These are phyloP conservation scores for Scutellaria barbata DNA, from an alignment of 257 asterid genomes.

Conservation along the genomic window DNA sequence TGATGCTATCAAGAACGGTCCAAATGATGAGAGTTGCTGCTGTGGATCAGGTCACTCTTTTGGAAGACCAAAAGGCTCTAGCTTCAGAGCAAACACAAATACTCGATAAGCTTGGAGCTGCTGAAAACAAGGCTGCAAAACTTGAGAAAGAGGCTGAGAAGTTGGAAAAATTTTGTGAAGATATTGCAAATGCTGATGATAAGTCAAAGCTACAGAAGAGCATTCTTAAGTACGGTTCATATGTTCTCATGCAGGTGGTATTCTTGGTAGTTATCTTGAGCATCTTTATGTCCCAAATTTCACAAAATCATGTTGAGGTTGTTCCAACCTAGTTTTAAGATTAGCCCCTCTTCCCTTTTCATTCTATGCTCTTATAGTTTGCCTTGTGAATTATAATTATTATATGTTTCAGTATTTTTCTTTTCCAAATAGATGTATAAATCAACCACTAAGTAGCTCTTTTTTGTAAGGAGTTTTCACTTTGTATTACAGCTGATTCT, in stretches of 20 bases:
- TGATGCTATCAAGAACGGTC: conserved; percentile 52
- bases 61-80: conserved; percentile 56
- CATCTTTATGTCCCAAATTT: conserved; percentile 43
- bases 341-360: conserved; percentile 9
- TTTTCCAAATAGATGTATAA: conserved; percentile 43
- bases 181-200: conserved; percentile 47
- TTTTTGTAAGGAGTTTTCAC: conserved; percentile 31
- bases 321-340: conserved; percentile 68
- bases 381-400: not conserved
- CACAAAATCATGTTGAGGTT: conserved; percentile 47
- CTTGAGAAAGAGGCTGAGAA: conserved; percentile 54
- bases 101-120: conserved; percentile 51
- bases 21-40: conserved; percentile 52
- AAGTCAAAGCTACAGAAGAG: conserved; percentile 49
- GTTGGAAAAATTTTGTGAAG: conserved; percentile 52
- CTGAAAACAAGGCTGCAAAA: conserved; percentile 52
- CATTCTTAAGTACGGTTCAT: conserved; percentile 57
- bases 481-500: conserved; percentile 37
- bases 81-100: conserved; percentile 55
- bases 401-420: conserved; percentile 33
- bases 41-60: conserved; percentile 50
- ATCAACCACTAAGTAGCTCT: conserved; percentile 34
- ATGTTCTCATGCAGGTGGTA: conserved; percentile 57
- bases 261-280: conserved; percentile 44
- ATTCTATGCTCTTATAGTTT: conserved; percentile 19